Evolutionary conservation across 768 basidiomycete genomes (phyloP).

Genomic region (Boletellus sp.): DNA sequence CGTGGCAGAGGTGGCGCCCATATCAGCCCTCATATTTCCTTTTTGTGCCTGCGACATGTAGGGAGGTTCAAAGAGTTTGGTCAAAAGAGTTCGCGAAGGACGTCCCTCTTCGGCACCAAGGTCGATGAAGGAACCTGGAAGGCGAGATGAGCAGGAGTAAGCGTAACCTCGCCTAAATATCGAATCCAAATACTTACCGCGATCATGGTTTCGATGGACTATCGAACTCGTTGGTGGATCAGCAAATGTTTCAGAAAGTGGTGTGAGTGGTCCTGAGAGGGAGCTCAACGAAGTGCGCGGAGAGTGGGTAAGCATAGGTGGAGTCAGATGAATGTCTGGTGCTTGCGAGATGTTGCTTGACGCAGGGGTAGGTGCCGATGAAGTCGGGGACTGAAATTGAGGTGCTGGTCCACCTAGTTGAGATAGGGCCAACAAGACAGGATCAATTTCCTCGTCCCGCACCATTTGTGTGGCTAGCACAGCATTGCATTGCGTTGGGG

Average conservation of each 20-base stretch:
- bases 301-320: constrained; percentile 24
- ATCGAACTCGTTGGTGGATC: constrained; percentile 5
- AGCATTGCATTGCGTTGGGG: neutral
- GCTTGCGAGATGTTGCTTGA: neutral
- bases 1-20: neutral
- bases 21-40: constrained; percentile 14
- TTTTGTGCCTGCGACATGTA: constrained; percentile 7
- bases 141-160: constrained; percentile 12
- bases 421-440: constrained; percentile 30
- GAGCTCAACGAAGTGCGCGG: constrained; percentile 33
- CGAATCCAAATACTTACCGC: constrained; percentile 6
- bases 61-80: neutral
- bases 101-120: constrained; percentile 1
- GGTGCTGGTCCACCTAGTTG: constrained; percentile 3
- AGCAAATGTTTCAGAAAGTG: constrained; percentile 13
- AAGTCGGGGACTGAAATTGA: constrained; percentile 1
- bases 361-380: neutral
- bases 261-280: constrained; percentile 25
- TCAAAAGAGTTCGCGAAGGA: neutral
- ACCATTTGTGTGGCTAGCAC: neutral
- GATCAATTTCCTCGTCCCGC: constrained; percentile 31
- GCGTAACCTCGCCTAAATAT: neutral
- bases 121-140: constrained; percentile 4
- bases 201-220: neutral
- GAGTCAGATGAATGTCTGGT: constrained; percentile 6